Base-by-base conservation (phyloP, 345 rosid genomes). In the Pelargonium nanum region DNA sequence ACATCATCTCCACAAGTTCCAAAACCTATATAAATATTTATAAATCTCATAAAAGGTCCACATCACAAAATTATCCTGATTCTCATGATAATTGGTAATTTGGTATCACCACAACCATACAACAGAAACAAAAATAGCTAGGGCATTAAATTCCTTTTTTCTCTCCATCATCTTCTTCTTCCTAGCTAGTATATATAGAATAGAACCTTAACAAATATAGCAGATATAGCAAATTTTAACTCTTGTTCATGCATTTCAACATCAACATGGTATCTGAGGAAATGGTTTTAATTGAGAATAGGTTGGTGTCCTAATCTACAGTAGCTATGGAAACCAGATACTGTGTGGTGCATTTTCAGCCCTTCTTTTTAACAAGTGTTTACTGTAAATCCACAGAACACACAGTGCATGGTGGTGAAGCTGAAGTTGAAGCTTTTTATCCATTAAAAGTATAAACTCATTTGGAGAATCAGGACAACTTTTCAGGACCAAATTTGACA, bases 1-100 rank as follows among this genome's bases (percentile, higher is more conserved):
- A 26, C 54, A 30, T 57, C 26, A 59, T 24, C 53, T 19, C 19
- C 61, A 22, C 7, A 55, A 34, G 55, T 70, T 53, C 40, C 15
- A 28, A 28, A 28, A 54, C 45, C 60, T 40, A 40, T 9, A 40
- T 40, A 40, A 15, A 40, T 40, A 10, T 40, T 12, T 40, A 40
- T 40, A 40, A 2, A 28, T 28, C 32, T 28, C 32, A 28, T 28
- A 3, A 40, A 40, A 9, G 48, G 48, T 40, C 48, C 48, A 9
- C 15, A 28, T 28, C 32, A 28, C 32, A 40, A 40, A 40, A 12
- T 12, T 40, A 40, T 40, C 10, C 13, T 12, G 15, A 40, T 40
- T 12, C 13, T 40, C 16, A 17, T 40, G 16, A 40, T n/a, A n/a
- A n/a, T n/a, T n/a, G n/a, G n/a, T n/a, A n/a, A n/a, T n/a, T 12